phyloP scores from a whole-genome alignment of 768 basidiomycete species.

The Termitomyces titanicus region DNA sequence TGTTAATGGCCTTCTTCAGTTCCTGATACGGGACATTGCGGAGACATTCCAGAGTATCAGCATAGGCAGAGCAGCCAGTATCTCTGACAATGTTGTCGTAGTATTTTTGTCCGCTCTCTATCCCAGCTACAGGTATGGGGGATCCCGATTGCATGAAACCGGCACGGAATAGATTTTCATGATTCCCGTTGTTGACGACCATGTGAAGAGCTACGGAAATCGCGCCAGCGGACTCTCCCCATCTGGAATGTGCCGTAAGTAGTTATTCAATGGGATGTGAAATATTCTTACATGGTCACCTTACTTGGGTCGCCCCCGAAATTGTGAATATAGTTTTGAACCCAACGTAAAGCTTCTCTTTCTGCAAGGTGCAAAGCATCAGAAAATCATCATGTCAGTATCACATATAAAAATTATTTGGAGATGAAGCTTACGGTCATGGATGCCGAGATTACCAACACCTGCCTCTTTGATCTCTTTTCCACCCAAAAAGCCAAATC shows the following conservation, averaged over 20 bases:
- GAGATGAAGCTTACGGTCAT: slow-evolving; percentile 45
- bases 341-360: slow-evolving; percentile 57
- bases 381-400: background rate
- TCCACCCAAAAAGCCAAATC: slow-evolving; percentile 50
- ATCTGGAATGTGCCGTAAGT: slow-evolving; percentile 17
- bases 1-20: slow-evolving; percentile 40
- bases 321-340: slow-evolving; percentile 57
- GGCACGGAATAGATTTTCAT: slow-evolving; percentile 43
- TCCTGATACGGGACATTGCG: slow-evolving; percentile 32
- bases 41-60: slow-evolving; percentile 42
- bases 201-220: slow-evolving; percentile 50
- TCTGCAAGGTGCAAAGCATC: slow-evolving; percentile 29
- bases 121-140: slow-evolving; percentile 40
- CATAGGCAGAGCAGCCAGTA: slow-evolving; percentile 35
- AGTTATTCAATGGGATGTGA: background rate
- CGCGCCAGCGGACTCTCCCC: slow-evolving; percentile 48
- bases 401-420: background rate
- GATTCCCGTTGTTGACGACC: slow-evolving; percentile 41
- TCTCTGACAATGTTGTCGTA: slow-evolving; percentile 40
- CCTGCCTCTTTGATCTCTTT: slow-evolving; percentile 49
- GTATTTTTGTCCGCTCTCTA: slow-evolving; percentile 40
- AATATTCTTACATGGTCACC: slow-evolving; percentile 47
- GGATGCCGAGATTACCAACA: slow-evolving; percentile 62
- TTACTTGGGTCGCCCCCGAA: slow-evolving; percentile 66
- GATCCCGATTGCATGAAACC: slow-evolving; percentile 50